Conservation (phyloP, 2,329 filamentous ascomycete species). For the Calcarisporium arbuscula region DNA sequence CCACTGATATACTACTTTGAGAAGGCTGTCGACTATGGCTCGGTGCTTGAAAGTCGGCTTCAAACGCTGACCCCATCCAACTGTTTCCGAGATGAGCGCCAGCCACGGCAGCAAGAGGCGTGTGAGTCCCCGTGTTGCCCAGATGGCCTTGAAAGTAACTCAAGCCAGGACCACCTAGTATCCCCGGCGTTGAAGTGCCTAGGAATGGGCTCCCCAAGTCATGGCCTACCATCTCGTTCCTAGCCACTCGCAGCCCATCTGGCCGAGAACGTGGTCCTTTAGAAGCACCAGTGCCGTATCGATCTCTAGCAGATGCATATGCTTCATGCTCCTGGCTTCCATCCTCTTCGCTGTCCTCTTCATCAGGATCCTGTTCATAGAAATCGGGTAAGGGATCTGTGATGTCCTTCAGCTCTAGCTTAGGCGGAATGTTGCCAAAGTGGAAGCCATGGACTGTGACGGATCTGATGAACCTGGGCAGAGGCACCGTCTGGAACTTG, state of each 20-base stretch:
- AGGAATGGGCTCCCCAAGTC: constrained; percentile 52
- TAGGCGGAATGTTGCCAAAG: constrained; percentile 76
- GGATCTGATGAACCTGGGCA: constrained; percentile 94
- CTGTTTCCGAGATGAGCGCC: constrained; percentile 46
- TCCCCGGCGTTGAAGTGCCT: constrained; percentile 54
- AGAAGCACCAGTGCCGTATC: constrained; percentile 7
- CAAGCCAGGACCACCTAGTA: constrained; percentile 68
- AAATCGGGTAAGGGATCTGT: constrained; percentile 94
- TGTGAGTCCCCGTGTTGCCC: constrained; percentile 69
- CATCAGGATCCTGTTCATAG: constrained; percentile 73
- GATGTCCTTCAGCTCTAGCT: constrained; percentile 91
- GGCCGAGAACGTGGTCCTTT: constrained; percentile 17
- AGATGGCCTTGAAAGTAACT: constrained; percentile 80
- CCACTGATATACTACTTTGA: constrained; percentile 39
- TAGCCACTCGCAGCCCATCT: constrained; percentile 24
- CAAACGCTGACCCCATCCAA: constrained; percentile 24
- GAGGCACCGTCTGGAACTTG: constrained; percentile 84
- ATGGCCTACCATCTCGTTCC: constrained; percentile 23
- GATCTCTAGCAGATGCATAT: constrained; percentile 13
- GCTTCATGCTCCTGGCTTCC: constrained; percentile 26
- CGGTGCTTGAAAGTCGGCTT: constrained; percentile 16
- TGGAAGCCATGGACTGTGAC: constrained; percentile 92
- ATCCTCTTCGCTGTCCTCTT: constrained; percentile 36
- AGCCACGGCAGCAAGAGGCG: constrained; percentile 72
- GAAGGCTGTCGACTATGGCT: constrained; percentile 38